phyloP scores from a whole-genome alignment of 257 asterid species.

The Lantana camara region DNA sequence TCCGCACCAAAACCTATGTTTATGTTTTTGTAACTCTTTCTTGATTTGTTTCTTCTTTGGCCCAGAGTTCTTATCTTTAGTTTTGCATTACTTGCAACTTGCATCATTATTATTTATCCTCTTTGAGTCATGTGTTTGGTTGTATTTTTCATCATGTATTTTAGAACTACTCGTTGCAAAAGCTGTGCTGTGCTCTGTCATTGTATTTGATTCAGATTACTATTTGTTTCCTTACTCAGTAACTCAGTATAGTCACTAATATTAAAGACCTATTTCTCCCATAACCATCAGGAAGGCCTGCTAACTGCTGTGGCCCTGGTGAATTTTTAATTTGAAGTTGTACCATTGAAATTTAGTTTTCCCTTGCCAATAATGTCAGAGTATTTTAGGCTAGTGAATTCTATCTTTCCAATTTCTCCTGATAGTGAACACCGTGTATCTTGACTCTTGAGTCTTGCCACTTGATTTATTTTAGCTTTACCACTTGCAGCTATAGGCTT shows the following conservation, averaged over 20 bases:
- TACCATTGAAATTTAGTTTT: constrained; percentile 4
- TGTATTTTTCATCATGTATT: constrained; percentile 18
- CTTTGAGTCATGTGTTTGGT: constrained; percentile 18
- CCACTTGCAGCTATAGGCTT: constrained; percentile 22
- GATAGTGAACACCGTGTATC: constrained; percentile 5
- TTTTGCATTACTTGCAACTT: constrained; percentile 26
- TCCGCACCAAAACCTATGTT: constrained; percentile 1
- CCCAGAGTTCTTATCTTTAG: constrained; percentile 6
- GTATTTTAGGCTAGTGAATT: constrained; percentile 13
- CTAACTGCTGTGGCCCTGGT: constrained; percentile 13
- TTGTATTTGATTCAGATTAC: constrained; percentile 1
- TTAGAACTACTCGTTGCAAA: neutral
- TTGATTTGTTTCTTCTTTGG: constrained; percentile 16
- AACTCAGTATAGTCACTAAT: neutral
- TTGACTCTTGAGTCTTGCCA: too few relatives aligned
- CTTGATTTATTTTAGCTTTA: neutral
- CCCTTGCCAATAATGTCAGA: neutral
- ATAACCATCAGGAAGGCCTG: constrained; percentile 3
- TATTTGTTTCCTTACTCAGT: constrained; percentile 4
- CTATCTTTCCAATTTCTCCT: constrained; percentile 16
- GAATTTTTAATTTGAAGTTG: constrained; percentile 17
- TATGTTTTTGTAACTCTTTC: neutral
- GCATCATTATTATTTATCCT: constrained; percentile 16
- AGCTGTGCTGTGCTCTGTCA: constrained; percentile 16
- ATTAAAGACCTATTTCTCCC: constrained; percentile 10